Percentiles rank a stretch among this genome's conserved stretches.
Evolutionary conservation across 2,329 filamentous ascomycete genomes (phyloP).

Genomic region (Trichophyton benhamiae): DNA sequence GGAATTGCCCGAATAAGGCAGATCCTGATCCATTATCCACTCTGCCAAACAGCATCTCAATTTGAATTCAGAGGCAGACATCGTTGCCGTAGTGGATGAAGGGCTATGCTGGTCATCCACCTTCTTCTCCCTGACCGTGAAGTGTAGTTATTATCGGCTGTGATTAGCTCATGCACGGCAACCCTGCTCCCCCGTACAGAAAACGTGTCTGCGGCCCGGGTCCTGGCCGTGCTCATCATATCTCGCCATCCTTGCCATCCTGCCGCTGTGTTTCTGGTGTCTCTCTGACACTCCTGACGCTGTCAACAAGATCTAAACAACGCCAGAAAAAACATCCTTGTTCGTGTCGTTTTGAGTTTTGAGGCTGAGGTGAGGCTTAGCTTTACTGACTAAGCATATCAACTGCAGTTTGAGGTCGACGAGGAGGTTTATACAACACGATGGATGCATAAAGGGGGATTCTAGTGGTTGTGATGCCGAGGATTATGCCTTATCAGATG

Average conservation of each 20-base stretch:
- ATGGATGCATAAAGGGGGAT: neutral
- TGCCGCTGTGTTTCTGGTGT: too few species aligned
- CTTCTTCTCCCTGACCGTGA: too few species aligned
- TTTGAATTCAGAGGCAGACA: neutral
- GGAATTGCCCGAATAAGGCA: neutral
- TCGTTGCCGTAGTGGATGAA: neutral
- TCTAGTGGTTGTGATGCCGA: too few species aligned
- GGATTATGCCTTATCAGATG: neutral
- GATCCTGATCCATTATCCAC: neutral
- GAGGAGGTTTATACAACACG: neutral
- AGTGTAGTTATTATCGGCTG: too few species aligned
- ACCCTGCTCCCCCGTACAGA: too few species aligned
- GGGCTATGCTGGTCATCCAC: neutral
- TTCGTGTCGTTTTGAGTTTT: neutral
- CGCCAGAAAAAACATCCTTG: neutral
- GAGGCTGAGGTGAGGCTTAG: neutral
- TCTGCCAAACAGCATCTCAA: neutral
- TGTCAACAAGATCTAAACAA: neutral
- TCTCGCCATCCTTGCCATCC: too few species aligned
- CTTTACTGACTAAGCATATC: neutral
- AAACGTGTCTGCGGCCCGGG: too few species aligned
- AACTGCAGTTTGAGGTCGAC: neutral
- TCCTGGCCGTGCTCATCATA: too few species aligned
- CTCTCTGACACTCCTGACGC: neutral
- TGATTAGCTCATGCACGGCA: too few species aligned